These are phyloP conservation scores for Crithidia expoeki DNA, from an alignment of 208 protist genomes.

Conservation along the genomic window DNA sequence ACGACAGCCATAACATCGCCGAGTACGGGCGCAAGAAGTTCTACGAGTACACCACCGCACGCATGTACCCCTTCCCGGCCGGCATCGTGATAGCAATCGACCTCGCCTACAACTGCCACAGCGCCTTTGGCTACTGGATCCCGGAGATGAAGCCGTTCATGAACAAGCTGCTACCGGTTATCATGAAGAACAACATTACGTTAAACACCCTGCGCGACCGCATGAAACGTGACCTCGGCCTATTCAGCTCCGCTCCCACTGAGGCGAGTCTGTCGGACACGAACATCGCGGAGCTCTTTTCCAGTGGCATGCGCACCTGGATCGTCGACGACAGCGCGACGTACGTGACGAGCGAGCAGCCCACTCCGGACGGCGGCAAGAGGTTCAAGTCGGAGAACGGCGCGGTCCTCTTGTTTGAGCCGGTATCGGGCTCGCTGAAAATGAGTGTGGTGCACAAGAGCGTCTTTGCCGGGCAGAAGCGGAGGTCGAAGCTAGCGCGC, in stretches of 20 bases:
- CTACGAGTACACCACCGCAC: slow-evolving; percentile 99
- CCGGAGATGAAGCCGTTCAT: slow-evolving; percentile 98
- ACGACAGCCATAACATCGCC: slow-evolving; percentile 99
- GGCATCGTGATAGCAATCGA: slow-evolving; percentile 99
- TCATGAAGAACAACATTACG: slow-evolving; percentile 99
- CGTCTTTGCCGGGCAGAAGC: slow-evolving; percentile 99
- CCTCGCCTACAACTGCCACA: slow-evolving; percentile 99
- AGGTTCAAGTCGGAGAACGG: slow-evolving; percentile 98
- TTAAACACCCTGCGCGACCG: slow-evolving; percentile 99
- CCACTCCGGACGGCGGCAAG: slow-evolving; percentile 99
- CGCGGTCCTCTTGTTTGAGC: slow-evolving; percentile 99
- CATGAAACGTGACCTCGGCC: slow-evolving; percentile 99
- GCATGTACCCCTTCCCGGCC: slow-evolving; percentile 99
- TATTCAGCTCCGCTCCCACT: slow-evolving; percentile 99
- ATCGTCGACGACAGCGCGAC: slow-evolving; percentile 99
- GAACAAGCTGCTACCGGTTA: slow-evolving; percentile 97
- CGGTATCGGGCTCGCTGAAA: slow-evolving; percentile 99
- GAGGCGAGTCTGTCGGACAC: slow-evolving; percentile 98
- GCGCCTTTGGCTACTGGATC: slow-evolving; percentile 99
- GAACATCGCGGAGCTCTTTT: slow-evolving; percentile 99
- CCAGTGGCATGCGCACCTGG: slow-evolving; percentile 99
- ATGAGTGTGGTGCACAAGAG: slow-evolving; percentile 99
- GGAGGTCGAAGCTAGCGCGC: slow-evolving; percentile 99
- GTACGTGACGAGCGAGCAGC: slow-evolving; percentile 99
- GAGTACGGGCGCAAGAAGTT: slow-evolving; percentile 99